Evolutionary conservation across 2,329 filamentous ascomycete species (phyloP), one percentile per base, ranked within the genome.

Genomic region (Fusarium coffeatum): DNA sequence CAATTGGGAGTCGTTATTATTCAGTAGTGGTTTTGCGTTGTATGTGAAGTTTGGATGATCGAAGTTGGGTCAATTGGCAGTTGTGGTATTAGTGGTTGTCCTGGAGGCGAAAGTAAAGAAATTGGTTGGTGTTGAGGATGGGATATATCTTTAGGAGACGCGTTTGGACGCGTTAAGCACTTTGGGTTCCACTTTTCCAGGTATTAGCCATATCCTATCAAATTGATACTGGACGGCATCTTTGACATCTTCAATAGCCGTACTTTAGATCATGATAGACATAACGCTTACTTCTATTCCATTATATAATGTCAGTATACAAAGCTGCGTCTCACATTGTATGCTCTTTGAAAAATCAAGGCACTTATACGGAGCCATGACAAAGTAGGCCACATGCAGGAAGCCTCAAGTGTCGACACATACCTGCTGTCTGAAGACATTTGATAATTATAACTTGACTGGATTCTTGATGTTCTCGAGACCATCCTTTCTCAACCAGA

Each of bases 161-260:
- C 72, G 72, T 61, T 22, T 45, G 40, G 47, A 70, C 68, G 68
- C 68, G 68, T 70, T 70, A 71, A 70, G 67, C 59, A 68, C 58
- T 20, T 30, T 28, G 15, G 37, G 37, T 22, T 30, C 66, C 45
- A 72, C 41, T n/a, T 34, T 66, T 28, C 34, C 13, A n/a, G 11
- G 23, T 42, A 11, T 22, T 42, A 42, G 34, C 32, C 23, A 42
- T n/a, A n/a, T 16, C 23, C 34, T 25, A 23, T 37, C 18, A 12
- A 6, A 23, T 23, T 3, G 8, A 51, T 10, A 22, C 6, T 16
- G 18, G 37, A 20, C n/a, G 40, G 11, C 10, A 10, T 12, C 34
- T 49, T n/a, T 27, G 32, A 37, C n/a, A 40, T 22, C n/a, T 11
- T 20, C 9, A 28, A 28, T 27, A 37, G 12, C 32, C 16, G 34